Conservation (phyloP, 1,139 yeast species). For the Saccharomyces hybrid region DNA sequence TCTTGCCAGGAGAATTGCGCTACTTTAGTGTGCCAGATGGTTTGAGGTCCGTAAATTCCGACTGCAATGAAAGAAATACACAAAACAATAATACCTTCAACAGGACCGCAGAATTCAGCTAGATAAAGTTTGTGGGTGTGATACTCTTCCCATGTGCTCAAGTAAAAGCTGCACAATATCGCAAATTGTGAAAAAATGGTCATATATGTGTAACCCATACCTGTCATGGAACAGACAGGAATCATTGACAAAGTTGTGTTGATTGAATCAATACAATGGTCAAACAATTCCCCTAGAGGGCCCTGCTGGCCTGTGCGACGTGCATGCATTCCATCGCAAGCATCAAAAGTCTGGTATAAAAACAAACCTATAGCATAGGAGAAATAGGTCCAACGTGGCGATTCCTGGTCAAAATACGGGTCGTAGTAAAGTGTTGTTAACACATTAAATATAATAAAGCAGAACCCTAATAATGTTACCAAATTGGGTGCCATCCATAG, state of each 20-base stretch:
- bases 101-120: conserved; percentile 85
- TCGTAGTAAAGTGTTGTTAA: conserved; percentile 63
- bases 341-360: conserved; percentile 91
- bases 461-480: conserved; percentile 72
- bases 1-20: conserved; percentile 11
- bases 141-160: conserved; percentile 94
- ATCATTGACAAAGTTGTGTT: conserved; percentile 77
- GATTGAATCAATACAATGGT: conserved; percentile 87
- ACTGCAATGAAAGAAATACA: conserved; percentile 49
- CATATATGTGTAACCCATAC: conserved; percentile 62
- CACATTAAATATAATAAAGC: conserved; percentile 60
- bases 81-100: conserved; percentile 79
- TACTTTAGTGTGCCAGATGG: conserved; percentile 43
- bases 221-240: conserved; percentile 64
- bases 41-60: conserved; percentile 60
- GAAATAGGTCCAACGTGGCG: conserved; percentile 79
- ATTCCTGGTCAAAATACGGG: conserved; percentile 51
- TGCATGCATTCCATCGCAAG: conserved; percentile 94
- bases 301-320: conserved; percentile 88
- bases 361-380: conserved; percentile 79
- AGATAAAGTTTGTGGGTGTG: conserved; percentile 80
- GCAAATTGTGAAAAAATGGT: conserved; percentile 66
- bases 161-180: conserved; percentile 70
- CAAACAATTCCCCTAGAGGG: conserved; percentile 90
- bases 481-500: conserved; percentile 82